A percentile compares a stretch with the other conserved stretches of the same genome.
Conservation (phyloP, 2,329 filamentous ascomycete species). For the Coccinonectria pachysandricola region DNA sequence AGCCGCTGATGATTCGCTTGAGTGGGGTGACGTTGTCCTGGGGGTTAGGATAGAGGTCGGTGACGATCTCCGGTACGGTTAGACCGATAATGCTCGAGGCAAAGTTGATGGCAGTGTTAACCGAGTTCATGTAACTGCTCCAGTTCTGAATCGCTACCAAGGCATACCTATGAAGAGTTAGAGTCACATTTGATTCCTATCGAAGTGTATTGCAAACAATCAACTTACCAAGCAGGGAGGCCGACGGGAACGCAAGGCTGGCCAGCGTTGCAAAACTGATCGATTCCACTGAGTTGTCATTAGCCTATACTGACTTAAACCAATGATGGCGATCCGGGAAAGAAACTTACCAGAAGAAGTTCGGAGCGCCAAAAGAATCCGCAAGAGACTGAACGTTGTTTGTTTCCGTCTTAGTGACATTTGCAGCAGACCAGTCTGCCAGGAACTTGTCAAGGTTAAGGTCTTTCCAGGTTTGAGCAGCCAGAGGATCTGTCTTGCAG, state of each 20-base stretch:
- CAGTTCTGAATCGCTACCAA: slow-evolving; percentile 1
- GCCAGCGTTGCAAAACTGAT: slow-evolving; percentile 1
- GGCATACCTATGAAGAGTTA: not conserved
- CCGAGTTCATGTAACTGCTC: slow-evolving; percentile 2
- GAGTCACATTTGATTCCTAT: not conserved
- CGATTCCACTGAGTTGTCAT: slow-evolving; percentile 1
- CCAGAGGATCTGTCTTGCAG: too few species aligned
- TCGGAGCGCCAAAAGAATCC: slow-evolving; percentile 1
- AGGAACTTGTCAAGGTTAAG: not conserved
- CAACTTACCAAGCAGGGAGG: slow-evolving; percentile 1
- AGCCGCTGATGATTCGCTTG: not conserved
- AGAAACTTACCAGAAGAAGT: slow-evolving; percentile 1
- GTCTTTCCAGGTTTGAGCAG: not conserved
- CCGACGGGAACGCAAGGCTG: not conserved
- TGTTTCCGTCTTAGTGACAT: not conserved
- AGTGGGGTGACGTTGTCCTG: not conserved
- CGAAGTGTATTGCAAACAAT: too few species aligned
- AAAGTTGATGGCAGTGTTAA: slow-evolving; percentile 1
- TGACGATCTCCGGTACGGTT: not conserved
- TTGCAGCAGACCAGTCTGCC: not conserved
- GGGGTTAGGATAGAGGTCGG: slow-evolving; percentile 1
- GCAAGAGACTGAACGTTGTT: not conserved
- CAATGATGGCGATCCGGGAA: too few species aligned
- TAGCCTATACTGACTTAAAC: too few species aligned
- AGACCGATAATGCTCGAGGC: slow-evolving; percentile 1